Percentiles rank a stretch among this genome's conserved stretches.
Conservation (phyloP, 2,329 filamentous ascomycete genomes). For the Neoscytalidium dimidiatum region DNA sequence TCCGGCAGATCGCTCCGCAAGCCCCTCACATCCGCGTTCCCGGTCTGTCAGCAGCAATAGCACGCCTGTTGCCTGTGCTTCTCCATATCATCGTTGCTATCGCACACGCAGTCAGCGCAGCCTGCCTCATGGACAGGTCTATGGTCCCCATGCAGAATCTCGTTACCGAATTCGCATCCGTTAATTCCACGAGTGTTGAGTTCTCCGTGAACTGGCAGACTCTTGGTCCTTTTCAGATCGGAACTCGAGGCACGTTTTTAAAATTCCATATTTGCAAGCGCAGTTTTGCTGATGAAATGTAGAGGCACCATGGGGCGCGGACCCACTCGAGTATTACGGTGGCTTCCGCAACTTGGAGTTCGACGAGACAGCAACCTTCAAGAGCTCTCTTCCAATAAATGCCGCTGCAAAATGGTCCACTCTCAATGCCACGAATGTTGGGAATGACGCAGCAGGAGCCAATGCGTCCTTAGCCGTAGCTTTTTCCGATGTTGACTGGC, state of each 20-base stretch:
- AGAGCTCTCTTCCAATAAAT: slow-evolving; percentile 53
- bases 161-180: neutral
- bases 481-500: slow-evolving; percentile 57
- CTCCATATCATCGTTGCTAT: neutral
- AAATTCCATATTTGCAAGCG: slow-evolving; percentile 8
- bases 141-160: neutral
- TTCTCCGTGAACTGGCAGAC: slow-evolving; percentile 51
- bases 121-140: neutral
- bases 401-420: slow-evolving; percentile 53
- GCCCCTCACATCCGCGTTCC: too few species aligned
- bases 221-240: slow-evolving; percentile 60
- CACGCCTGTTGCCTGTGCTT: neutral
- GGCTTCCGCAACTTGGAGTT: slow-evolving; percentile 53
- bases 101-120: neutral
- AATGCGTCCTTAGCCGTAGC: slow-evolving; percentile 45
- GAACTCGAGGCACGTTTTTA: slow-evolving; percentile 54
- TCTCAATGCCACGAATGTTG: slow-evolving; percentile 31
- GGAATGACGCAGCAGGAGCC: slow-evolving; percentile 28
- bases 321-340: slow-evolving; percentile 56
- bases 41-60: neutral
- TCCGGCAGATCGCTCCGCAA: neutral
- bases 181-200: slow-evolving; percentile 23
- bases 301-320: slow-evolving; percentile 62
- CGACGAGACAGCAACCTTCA: slow-evolving; percentile 45
- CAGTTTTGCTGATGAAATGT: slow-evolving; percentile 1